Percentiles rank a stretch among this genome's conserved stretches.
Evolutionary conservation across 2,329 filamentous ascomycete species (phyloP).

Genomic region (Hypoxylon sp.): DNA sequence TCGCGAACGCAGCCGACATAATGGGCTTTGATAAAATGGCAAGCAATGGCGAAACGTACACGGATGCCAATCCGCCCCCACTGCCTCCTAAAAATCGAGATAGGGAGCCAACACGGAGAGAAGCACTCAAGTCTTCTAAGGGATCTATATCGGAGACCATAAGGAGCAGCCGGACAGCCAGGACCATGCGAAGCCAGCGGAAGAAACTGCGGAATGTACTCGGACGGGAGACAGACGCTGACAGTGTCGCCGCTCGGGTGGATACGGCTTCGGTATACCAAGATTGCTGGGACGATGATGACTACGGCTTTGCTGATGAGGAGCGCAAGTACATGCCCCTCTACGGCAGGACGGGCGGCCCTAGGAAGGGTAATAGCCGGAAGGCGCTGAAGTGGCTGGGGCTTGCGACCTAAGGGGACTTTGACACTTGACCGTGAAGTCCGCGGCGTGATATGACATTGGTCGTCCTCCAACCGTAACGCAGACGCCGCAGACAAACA

Average conservation of each 20-base stretch:
- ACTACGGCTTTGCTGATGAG: slow-evolving; percentile 62
- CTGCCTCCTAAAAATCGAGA: slow-evolving; percentile 19
- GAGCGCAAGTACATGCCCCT: slow-evolving; percentile 67
- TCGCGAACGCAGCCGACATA: slow-evolving; percentile 45
- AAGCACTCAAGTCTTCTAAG: slow-evolving; percentile 42
- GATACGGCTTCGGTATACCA: slow-evolving; percentile 16
- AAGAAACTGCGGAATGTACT: slow-evolving; percentile 49
- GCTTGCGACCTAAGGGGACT: slow-evolving; percentile 47
- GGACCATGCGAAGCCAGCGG: slow-evolving; percentile 52
- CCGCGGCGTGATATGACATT: not conserved
- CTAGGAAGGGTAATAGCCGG: slow-evolving; percentile 59
- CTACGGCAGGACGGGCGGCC: slow-evolving; percentile 55
- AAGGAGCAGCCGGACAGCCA: slow-evolving; percentile 45
- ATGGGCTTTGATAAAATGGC: slow-evolving; percentile 41
- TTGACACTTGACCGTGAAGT: not conserved
- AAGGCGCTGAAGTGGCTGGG: slow-evolving; percentile 69
- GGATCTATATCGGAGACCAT: slow-evolving; percentile 55
- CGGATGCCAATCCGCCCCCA: slow-evolving; percentile 6
- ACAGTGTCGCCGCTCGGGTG: not conserved
- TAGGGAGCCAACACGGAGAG: slow-evolving; percentile 19
- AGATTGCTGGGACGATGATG: slow-evolving; percentile 49
- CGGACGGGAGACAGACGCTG: slow-evolving; percentile 35
- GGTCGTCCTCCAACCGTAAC: not conserved
- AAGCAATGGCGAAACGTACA: slow-evolving; percentile 15
- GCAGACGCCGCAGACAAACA: not conserved